Conservation (phyloP, 768 basidiomycete species). For the Tricholoma furcatifolium region DNA sequence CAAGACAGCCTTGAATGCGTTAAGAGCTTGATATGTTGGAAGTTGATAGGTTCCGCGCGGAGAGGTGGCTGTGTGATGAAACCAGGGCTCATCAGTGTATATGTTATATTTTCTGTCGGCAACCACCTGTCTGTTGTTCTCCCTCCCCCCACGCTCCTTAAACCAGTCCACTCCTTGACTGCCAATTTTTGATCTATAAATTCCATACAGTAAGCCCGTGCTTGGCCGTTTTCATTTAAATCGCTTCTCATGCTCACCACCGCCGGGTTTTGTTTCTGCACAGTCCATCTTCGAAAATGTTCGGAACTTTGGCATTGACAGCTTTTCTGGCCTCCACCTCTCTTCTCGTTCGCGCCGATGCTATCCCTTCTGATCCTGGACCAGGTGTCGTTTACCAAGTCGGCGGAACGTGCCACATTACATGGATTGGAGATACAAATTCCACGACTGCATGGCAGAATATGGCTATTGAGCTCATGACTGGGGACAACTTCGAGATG, state of each 20-base stretch:
- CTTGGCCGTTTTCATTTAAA: constrained; percentile 1
- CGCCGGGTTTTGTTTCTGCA: constrained; percentile 10
- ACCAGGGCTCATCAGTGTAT: constrained; percentile 8
- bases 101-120: constrained; percentile 13
- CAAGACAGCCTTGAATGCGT: no score
- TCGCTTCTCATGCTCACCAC: constrained; percentile 3
- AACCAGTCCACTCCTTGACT: constrained; percentile 11
- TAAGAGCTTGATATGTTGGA: neutral
- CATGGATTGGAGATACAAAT: constrained; percentile 55
- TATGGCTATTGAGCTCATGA: constrained; percentile 81
- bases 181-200: neutral
- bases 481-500: constrained; percentile 73
- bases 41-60: no score
- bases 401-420: constrained; percentile 53
- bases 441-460: constrained; percentile 61
- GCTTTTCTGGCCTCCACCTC: constrained; percentile 36
- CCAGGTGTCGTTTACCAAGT: constrained; percentile 58
- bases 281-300: constrained; percentile 29
- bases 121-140: neutral
- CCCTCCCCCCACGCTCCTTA: constrained; percentile 10
- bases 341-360: constrained; percentile 48
- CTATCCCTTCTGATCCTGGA: constrained; percentile 56
- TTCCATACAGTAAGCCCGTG: constrained; percentile 4
- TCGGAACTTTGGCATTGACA: constrained; percentile 34
- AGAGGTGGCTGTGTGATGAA: constrained; percentile 15